Evolutionary conservation across 2,329 filamentous ascomycete genomes (phyloP).

Genomic region (Diaporthe velutina): DNA sequence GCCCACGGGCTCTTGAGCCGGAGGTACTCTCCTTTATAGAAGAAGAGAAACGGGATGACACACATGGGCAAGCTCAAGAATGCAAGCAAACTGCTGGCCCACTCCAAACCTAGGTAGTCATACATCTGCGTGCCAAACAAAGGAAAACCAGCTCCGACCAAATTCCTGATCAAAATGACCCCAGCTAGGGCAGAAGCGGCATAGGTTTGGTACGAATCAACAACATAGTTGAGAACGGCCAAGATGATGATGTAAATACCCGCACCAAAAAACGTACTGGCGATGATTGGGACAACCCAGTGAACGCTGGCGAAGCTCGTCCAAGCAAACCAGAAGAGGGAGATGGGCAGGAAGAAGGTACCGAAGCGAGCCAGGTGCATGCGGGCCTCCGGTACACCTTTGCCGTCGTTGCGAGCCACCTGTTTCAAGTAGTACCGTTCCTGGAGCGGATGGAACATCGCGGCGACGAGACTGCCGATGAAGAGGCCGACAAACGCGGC

Average conservation of each 20-base stretch:
- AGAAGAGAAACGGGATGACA: conserved; percentile 67
- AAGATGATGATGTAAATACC: conserved; percentile 37
- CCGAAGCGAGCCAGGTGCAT: conserved; percentile 29
- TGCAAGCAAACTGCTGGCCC: conserved; percentile 62
- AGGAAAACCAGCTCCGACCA: conserved; percentile 68
- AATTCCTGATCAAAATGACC: conserved; percentile 65
- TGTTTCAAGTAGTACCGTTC: conserved; percentile 30
- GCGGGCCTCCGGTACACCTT: conserved; percentile 33
- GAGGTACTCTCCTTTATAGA: conserved; percentile 60
- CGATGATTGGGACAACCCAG: conserved; percentile 70
- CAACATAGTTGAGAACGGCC: conserved; percentile 33
- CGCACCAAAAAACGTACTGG: conserved; percentile 61
- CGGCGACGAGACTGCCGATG: conserved; percentile 18
- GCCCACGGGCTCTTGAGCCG: conserved; percentile 53
- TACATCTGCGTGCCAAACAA: conserved; percentile 72
- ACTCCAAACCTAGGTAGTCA: conserved; percentile 55
- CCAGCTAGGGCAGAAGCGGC: conserved; percentile 29
- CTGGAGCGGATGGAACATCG: conserved; percentile 23
- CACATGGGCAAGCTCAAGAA: conserved; percentile 62
- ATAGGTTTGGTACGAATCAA: conserved; percentile 29
- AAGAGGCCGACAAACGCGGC: conserved; percentile 26
- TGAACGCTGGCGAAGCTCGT: conserved; percentile 72
- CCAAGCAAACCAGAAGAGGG: conserved; percentile 79
- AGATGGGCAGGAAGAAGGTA: conserved; percentile 71
- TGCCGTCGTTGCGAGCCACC: conserved; percentile 30